Evolutionary conservation across 148 eudicot genomes (phyloP), one percentile per base, ranked within the genome.

Genomic region (Selenicereus undatus): DNA sequence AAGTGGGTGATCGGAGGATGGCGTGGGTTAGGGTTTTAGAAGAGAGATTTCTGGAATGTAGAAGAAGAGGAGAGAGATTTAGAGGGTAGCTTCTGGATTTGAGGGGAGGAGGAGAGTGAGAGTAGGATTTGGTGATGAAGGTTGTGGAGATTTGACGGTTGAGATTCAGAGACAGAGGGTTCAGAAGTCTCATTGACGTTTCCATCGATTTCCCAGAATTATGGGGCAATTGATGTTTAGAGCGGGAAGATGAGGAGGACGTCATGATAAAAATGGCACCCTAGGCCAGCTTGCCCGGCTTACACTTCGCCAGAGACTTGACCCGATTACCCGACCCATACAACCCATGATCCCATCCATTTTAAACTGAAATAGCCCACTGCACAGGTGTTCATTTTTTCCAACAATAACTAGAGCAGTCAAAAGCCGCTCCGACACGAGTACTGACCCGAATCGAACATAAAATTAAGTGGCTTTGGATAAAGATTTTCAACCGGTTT

Each of bases 181-280:
- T 74, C 13, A 81, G 69, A 26, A 81, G 51, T 74, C 78, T 82
- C 64, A 73, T 60, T 72, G 74, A n/a, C 1, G 78, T 51, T 73
- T 81, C 81, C 86, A 84, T 66, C 12, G 13, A 26, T 66, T 27
- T 27, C 27, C 71, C 71, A 26, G 71, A 66, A n/a, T 11, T 66
- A 11, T 27, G 35, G 35, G 18, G 71, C 16, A 66, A 66, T 26
- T 27, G 16, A 66, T 26, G 71, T 66, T 27, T 30, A 66, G 6
- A 9, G 30, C 5, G 35, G 71, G 16, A n/a, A n/a, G 26, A n/a
- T 39, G 43, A 7, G 8, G 43, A 39, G 43, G 43, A 7, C 3
- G 43, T 39, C 43, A 0, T 2, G 3, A 39, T 39, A 4, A 39
- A 4, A 39, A 39, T 39, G 43, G 43, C 43, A 4, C 43, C 43